Evolutionary conservation across 805 yeast species (phyloP), one percentile per base, ranked within the genome.

Genomic region (Blastobotrys mokoenaii): DNA sequence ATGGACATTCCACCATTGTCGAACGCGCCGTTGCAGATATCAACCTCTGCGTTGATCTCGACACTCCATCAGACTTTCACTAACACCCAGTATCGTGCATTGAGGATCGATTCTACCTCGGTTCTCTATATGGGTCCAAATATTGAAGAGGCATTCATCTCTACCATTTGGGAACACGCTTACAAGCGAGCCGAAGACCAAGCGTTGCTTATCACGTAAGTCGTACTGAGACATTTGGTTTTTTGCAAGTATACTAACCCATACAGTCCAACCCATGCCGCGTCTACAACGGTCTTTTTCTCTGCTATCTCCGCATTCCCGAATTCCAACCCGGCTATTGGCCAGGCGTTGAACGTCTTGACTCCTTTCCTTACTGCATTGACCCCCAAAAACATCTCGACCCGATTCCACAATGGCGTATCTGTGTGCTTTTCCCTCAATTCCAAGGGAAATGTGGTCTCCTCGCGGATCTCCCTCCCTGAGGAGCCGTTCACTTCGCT

Each of bases 151-250:
- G 53, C 59, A 20, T 57, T 66, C 25, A 44, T 67, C 22, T 52
- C 60, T 9, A 43, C 57, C 8, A 46, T 67, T 4, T 65, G 71
- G 68, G 63, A 59, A 35, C 72, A 67, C 45, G 69, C 71, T 3
- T 55, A 57, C 41, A 54, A 60, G 37, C 60, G 70, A 14, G 57
- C 62, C 6, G 72, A 67, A 50, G 70, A 67, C 44, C 71, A 67
- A 53, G 57, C 68, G 17, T 46, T 67, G 8, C 50, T 67, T 20
- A 48, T 68, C 10, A 46, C 55, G 50, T 53, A 47, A 46, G 58
- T 49, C 7, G 14, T 29, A 10, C 12, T n/a, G n/a, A n/a, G n/a
- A n/a, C n/a, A 36, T 8, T 12, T 15, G 39, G 16, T 33, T 10
- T 12, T 11, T 7, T 16, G 14, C 10, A 9, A 15, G 38, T 22